These are phyloP conservation scores for Amylostereum areolatum DNA, from an alignment of 1,284 basidiomycete species.

Conservation along the genomic window DNA sequence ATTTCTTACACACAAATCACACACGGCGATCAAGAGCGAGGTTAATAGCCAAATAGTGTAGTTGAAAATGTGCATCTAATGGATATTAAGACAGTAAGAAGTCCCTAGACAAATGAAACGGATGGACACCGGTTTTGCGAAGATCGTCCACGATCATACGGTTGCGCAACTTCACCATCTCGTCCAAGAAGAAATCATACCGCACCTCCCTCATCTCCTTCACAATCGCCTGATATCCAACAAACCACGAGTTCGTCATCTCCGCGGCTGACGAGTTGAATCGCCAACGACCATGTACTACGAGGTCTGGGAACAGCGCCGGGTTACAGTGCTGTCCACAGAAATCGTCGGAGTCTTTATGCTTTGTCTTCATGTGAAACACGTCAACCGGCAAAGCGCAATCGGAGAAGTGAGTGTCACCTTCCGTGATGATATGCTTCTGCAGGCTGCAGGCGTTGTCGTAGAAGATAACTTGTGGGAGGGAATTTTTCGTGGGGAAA, in stretches of 20 bases:
- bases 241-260: constrained; percentile 21
- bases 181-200: constrained; percentile 29
- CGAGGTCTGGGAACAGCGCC: constrained; percentile 23
- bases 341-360: constrained; percentile 22
- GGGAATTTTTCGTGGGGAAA: constrained; percentile 10
- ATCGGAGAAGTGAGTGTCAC: constrained; percentile 18
- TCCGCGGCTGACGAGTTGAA: constrained; percentile 22
- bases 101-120: too few species aligned
- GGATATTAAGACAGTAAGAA: too few species aligned
- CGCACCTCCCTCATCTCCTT: constrained; percentile 17
- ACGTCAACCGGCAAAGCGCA: constrained; percentile 30
- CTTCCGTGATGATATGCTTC: constrained; percentile 15
- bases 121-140: too few species aligned
- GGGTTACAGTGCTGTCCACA: constrained; percentile 35
- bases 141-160: background rate
- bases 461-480: constrained; percentile 23
- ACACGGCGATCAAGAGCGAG: too few species aligned
- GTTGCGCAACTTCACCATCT: constrained; percentile 29
- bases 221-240: constrained; percentile 17
- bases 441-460: constrained; percentile 31
- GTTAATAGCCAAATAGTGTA: too few species aligned
- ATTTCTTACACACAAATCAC: too few species aligned
- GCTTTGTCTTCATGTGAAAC: constrained; percentile 37
- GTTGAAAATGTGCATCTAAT: too few species aligned
- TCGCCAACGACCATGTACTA: constrained; percentile 19